A percentile compares a stretch with the other conserved stretches of the same genome.
These are phyloP conservation scores for Ascocoryne sarcoides DNA, from an alignment of 2,329 filamentous ascomycete species.

Conservation along the genomic window DNA sequence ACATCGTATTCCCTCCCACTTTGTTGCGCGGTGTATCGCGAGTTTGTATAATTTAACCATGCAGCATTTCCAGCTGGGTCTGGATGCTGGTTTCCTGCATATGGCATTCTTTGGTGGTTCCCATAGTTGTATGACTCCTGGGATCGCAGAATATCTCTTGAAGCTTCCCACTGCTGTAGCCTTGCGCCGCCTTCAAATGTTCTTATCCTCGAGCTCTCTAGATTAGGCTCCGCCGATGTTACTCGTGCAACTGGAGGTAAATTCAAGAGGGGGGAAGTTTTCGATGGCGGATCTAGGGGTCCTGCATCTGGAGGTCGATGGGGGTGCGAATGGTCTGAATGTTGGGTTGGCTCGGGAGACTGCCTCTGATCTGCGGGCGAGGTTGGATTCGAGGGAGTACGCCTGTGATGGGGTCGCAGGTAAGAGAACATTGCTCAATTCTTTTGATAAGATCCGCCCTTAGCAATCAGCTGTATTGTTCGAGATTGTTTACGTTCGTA, in stretches of 20 bases:
- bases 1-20: slow-evolving; percentile 10
- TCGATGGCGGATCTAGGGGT: slow-evolving; percentile 13
- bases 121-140: slow-evolving; percentile 15
- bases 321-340: slow-evolving; percentile 23
- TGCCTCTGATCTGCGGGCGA: slow-evolving; percentile 25
- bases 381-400: slow-evolving; percentile 26
- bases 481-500: not conserved
- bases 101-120: slow-evolving; percentile 19
- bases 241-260: slow-evolving; percentile 34
- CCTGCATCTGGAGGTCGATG: slow-evolving; percentile 18
- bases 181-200: slow-evolving; percentile 11
- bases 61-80: slow-evolving; percentile 20
- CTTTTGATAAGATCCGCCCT: not conserved
- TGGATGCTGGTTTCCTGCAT: slow-evolving; percentile 13
- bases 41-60: slow-evolving; percentile 10
- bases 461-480: not conserved
- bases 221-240: slow-evolving; percentile 21
- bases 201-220: slow-evolving; percentile 8
- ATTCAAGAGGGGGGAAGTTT: slow-evolving; percentile 37
- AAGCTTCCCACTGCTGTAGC: slow-evolving; percentile 9
- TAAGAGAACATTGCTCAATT: slow-evolving; percentile 27
- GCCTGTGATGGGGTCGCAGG: slow-evolving; percentile 27
- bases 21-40: slow-evolving; percentile 13
- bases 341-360: slow-evolving; percentile 22
- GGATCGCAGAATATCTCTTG: slow-evolving; percentile 9